phyloP scores from a whole-genome alignment of 768 basidiomycete genomes.

The Boletus rubroflammeus region DNA sequence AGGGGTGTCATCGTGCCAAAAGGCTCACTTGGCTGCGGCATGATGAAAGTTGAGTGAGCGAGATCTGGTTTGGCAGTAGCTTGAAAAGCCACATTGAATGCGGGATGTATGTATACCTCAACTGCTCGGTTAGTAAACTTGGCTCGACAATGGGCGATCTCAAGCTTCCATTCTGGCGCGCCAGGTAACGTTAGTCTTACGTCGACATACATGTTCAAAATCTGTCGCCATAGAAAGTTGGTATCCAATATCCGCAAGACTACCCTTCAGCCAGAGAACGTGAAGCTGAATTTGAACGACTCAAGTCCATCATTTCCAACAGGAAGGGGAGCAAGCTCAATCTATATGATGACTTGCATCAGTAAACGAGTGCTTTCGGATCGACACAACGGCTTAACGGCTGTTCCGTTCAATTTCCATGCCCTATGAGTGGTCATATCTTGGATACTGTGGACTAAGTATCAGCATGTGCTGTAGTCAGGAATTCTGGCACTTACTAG shows the following conservation, averaged over 20 bases:
- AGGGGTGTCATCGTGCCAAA: background rate
- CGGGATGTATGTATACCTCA: too few relatives aligned
- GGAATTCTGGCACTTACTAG: background rate
- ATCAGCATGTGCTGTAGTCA: background rate
- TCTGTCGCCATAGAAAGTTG: background rate
- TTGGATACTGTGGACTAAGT: background rate
- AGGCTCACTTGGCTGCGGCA: background rate
- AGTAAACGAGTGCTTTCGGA: background rate
- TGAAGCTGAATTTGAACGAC: slow-evolving; percentile 8
- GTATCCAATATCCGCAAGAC: background rate
- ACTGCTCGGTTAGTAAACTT: background rate
- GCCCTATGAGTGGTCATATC: background rate
- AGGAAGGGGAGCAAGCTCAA: slow-evolving; percentile 4
- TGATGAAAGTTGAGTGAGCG: background rate
- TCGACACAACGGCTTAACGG: background rate
- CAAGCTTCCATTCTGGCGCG: background rate
- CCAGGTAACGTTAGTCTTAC: background rate
- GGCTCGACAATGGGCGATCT: background rate
- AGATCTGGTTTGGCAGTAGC: too few relatives aligned
- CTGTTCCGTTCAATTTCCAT: slow-evolving; percentile 3
- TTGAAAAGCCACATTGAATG: too few relatives aligned
- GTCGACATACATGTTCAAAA: background rate
- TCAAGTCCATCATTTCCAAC: background rate
- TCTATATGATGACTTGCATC: background rate
- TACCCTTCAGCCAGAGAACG: background rate